A percentile compares a stretch with the other conserved stretches of the same genome.
These are phyloP conservation scores for Solanum gracilifrons DNA, from an alignment of 257 asterid genomes.

Conservation along the genomic window DNA sequence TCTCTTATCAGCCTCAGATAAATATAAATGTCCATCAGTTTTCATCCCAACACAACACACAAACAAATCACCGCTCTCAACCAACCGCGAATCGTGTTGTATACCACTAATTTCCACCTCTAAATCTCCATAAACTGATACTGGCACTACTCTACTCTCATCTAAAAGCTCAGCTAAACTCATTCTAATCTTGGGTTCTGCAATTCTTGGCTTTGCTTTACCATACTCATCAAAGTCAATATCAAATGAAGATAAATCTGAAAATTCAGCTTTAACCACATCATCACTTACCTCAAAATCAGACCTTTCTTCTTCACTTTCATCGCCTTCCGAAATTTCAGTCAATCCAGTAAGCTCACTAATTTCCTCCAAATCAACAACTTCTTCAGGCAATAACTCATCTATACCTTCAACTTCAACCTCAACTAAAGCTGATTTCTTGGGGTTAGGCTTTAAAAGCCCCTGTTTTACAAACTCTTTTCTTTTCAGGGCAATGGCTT, in stretches of 20 bases:
- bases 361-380: slow-evolving; percentile 82
- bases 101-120: slow-evolving; percentile 72
- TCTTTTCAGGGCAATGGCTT: slow-evolving; percentile 79
- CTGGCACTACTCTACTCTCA: slow-evolving; percentile 79
- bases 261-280: slow-evolving; percentile 11
- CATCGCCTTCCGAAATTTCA: slow-evolving; percentile 32
- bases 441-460: slow-evolving; percentile 43
- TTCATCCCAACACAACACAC: slow-evolving; percentile 70
- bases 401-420: slow-evolving; percentile 29
- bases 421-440: slow-evolving; percentile 8
- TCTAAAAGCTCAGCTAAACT: slow-evolving; percentile 85
- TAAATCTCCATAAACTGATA: slow-evolving; percentile 67
- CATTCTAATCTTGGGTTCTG: slow-evolving; percentile 75
- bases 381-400: slow-evolving; percentile 85
- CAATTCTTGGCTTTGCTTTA: slow-evolving; percentile 48
- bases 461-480: slow-evolving; percentile 80
- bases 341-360: slow-evolving; percentile 57
- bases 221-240: slow-evolving; percentile 75
- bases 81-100: slow-evolving; percentile 83
- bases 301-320: slow-evolving; percentile 31
- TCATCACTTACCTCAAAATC: slow-evolving; percentile 54
- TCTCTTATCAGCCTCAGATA: slow-evolving; percentile 89
- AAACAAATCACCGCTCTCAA: slow-evolving; percentile 79
- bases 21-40: slow-evolving; percentile 59
- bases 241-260: slow-evolving; percentile 44